phyloP scores from a whole-genome alignment of 441 rosid genomes.

The Adansonia madagascariensis region DNA sequence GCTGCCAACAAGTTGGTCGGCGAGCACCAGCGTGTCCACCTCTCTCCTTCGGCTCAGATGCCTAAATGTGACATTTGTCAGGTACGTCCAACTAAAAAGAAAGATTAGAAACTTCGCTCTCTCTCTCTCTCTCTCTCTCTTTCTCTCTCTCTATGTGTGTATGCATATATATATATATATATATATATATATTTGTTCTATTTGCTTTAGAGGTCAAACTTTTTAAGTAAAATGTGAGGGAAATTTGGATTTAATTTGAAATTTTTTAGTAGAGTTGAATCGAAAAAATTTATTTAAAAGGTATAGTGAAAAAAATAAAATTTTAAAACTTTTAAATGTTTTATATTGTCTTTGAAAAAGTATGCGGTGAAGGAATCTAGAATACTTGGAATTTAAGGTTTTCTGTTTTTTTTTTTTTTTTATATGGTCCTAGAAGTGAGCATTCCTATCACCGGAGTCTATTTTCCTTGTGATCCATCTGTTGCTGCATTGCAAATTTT shows the following conservation, averaged over 20 bases:
- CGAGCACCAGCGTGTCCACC: conserved; percentile 89
- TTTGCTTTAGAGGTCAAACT: neutral
- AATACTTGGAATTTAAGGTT: neutral
- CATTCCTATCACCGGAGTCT: neutral
- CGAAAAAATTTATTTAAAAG: no score
- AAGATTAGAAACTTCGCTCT: neutral
- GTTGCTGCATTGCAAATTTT: neutral
- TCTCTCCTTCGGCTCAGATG: conserved; percentile 53
- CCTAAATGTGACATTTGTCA: conserved; percentile 96
- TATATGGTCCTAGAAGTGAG: neutral
- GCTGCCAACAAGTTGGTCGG: conserved; percentile 94
- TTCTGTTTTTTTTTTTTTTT: neutral
- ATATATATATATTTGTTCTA: no score
- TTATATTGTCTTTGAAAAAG: neutral
- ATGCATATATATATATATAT: no score
- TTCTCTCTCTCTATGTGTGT: neutral
- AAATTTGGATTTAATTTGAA: no score
- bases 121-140: neutral
- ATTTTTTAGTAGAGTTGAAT: no score
- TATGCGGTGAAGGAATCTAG: neutral
- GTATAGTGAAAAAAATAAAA: no score
- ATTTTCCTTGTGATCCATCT: conserved; percentile 4
- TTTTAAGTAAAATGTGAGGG: neutral
- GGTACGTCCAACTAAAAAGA: conserved; percentile 36
- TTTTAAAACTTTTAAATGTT: neutral